phyloP scores from a whole-genome alignment of 768 basidiomycete species.

The Mycena capillaripes region DNA sequence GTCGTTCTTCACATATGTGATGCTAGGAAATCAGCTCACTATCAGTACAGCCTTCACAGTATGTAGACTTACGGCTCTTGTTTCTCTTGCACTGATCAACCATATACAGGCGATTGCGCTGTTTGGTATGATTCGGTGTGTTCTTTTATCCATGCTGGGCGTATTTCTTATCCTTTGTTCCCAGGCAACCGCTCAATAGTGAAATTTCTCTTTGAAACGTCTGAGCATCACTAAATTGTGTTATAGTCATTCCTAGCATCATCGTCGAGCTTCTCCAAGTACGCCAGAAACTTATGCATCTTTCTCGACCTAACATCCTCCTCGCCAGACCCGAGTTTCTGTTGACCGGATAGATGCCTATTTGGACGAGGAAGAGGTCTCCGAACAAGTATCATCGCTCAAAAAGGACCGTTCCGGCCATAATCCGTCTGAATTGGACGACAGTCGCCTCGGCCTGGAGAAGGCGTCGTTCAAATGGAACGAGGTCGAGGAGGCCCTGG shows the following conservation, averaged over 20 bases:
- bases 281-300: not conserved
- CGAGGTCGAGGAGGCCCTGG: conserved; percentile 49
- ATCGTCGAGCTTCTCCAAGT: conserved; percentile 83
- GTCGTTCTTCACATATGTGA: conserved; percentile 78
- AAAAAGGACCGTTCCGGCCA: conserved; percentile 55
- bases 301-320: not conserved
- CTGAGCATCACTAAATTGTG: too few species aligned
- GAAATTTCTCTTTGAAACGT: not conserved
- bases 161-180: conserved; percentile 16
- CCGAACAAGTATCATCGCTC: conserved; percentile 64
- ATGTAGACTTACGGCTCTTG: conserved; percentile 37
- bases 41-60: conserved; percentile 89
- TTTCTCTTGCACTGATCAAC: not conserved
- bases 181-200: not conserved
- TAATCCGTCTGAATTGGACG: conserved; percentile 39
- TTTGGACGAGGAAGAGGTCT: conserved; percentile 80
- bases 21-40: conserved; percentile 80
- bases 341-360: conserved; percentile 80
- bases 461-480: conserved; percentile 77
- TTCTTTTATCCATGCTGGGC: conserved; percentile 37
- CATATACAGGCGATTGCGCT: conserved; percentile 75
- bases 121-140: conserved; percentile 83
- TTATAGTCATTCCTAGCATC: conserved; percentile 83
- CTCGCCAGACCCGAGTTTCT: conserved; percentile 68
- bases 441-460: conserved; percentile 67